A percentile compares a stretch with the other conserved stretches of the same genome.
phyloP scores from a whole-genome alignment of 768 basidiomycete species.

The Rhizopogon sp. region DNA sequence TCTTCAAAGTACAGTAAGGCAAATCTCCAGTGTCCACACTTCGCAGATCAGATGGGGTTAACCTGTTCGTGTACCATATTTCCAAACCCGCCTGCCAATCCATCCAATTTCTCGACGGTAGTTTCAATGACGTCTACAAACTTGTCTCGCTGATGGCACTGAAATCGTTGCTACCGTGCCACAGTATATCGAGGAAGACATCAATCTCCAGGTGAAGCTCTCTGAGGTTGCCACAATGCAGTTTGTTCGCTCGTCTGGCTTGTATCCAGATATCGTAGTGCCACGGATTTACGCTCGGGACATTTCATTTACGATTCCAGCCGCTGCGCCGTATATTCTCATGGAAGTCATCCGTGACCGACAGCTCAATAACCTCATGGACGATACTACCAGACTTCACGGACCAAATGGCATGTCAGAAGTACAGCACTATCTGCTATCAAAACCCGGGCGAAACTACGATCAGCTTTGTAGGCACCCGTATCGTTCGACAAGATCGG shows the following conservation, averaged over 20 bases:
- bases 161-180: not conserved
- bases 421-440: too few relatives aligned
- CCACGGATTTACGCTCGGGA: not conserved
- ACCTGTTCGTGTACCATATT: not conserved
- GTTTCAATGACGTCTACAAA: not conserved
- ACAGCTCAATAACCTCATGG: too few relatives aligned
- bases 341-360: too few relatives aligned
- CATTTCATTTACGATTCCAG: too few relatives aligned
- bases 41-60: not conserved
- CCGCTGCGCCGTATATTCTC: too few relatives aligned
- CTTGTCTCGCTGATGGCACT: not conserved
- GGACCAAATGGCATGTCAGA: too few relatives aligned
- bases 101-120: not conserved
- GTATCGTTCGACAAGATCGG: too few relatives aligned
- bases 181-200: not conserved
- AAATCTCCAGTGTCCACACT: not conserved
- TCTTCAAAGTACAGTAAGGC: too few relatives aligned
- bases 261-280: not conserved
- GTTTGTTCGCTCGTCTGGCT: not conserved
- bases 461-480: too few relatives aligned
- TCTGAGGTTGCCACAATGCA: not conserved
- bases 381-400: too few relatives aligned
- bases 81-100: not conserved
- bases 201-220: not conserved
- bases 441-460: too few relatives aligned